A percentile compares a stretch with the other conserved stretches of the same genome.
These are phyloP conservation scores for Rhizophlyctis rosea DNA, from an alignment of 192 early-diverging fungal genomes.

Conservation along the genomic window DNA sequence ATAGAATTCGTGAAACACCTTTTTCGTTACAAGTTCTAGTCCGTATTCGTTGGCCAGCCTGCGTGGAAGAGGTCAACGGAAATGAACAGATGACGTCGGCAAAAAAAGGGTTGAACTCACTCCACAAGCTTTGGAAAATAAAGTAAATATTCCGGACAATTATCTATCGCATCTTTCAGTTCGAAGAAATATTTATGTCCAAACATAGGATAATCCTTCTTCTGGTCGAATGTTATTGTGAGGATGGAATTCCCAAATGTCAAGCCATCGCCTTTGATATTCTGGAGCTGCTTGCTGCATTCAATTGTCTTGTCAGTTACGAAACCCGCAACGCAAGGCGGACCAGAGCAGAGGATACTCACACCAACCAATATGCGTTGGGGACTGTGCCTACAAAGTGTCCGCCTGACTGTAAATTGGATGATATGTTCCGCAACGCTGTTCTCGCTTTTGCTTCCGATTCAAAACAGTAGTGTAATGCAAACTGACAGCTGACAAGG, in stretches of 20 bases:
- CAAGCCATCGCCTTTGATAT: too few relatives aligned
- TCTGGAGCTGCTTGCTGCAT: conserved; percentile 44
- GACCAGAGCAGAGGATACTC: conserved; percentile 30
- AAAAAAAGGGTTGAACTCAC: conserved; percentile 35
- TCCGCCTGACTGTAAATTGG: conserved; percentile 68
- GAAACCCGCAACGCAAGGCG: too few relatives aligned
- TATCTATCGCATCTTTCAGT: conserved; percentile 91
- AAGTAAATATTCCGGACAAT: conserved; percentile 93
- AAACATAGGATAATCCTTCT: conserved; percentile 59
- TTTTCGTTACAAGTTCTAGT: conserved; percentile 68
- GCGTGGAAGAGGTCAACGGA: background rate
- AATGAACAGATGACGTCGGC: background rate
- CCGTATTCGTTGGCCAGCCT: conserved; percentile 82
- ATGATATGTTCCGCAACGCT: conserved; percentile 78
- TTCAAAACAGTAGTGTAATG: conserved; percentile 94
- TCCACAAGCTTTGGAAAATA: conserved; percentile 76
- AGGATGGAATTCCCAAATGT: conserved; percentile 89
- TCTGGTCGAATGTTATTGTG: conserved; percentile 77
- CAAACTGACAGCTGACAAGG: conserved; percentile 94
- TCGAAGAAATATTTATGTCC: conserved; percentile 89
- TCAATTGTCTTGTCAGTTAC: too few relatives aligned
- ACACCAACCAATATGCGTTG: conserved; percentile 86
- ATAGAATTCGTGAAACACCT: conserved; percentile 84
- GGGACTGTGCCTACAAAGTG: conserved; percentile 91
- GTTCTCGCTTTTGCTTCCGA: conserved; percentile 73